Base-by-base conservation (phyloP, 192 early-diverging fungal species). In the Spizellomyces punctatus region DNA sequence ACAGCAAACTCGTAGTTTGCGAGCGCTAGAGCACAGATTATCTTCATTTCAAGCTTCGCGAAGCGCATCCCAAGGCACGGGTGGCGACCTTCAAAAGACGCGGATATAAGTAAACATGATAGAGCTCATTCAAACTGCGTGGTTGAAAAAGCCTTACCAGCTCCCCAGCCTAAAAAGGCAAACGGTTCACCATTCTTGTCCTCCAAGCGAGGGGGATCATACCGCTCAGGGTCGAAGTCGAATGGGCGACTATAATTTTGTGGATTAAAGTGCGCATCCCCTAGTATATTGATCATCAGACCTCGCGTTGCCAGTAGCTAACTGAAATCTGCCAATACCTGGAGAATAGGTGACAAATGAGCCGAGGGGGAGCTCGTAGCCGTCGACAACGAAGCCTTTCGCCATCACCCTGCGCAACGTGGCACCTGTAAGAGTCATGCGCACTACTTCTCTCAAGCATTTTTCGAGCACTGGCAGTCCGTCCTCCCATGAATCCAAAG, bases 161-260 rank as follows among this genome's bases (percentile, higher is more conserved):
- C 50, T 0, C 50, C 50, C 50, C 50, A 54, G 12, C 50, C 50
- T 2, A 54, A 19, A 54, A 54, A 54, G 50, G 50, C 12, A 54
- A 54, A 54, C 14, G 50, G 14, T 54, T 54, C 50, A 54, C 50
- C 50, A 19, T 54, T 54, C 50, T 54, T 54, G 50, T 54, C 50
- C 17, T 54, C 50, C 12, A 4, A 12, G 17, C 50, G 50, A 19
- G 50, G 50, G 14, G 12, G 2, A 19, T 54, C 50, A 4, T n/a
- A 54, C 50, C 50, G 50, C 50, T 54, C 50, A 19, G 50, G 50
- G 50, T 54, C 50, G 17, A 54, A 54, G 14, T 54, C 50, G 50
- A n/a, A 54, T 12, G 50, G 50, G 50, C 17, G 12, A 12, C 17
- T 54, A 19, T n/a, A 54, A 19, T 12, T 54, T 19, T 54, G 12